These are phyloP conservation scores for Nelumbo lutea DNA, from an alignment of 164 flowering plant species.

Conservation along the genomic window DNA sequence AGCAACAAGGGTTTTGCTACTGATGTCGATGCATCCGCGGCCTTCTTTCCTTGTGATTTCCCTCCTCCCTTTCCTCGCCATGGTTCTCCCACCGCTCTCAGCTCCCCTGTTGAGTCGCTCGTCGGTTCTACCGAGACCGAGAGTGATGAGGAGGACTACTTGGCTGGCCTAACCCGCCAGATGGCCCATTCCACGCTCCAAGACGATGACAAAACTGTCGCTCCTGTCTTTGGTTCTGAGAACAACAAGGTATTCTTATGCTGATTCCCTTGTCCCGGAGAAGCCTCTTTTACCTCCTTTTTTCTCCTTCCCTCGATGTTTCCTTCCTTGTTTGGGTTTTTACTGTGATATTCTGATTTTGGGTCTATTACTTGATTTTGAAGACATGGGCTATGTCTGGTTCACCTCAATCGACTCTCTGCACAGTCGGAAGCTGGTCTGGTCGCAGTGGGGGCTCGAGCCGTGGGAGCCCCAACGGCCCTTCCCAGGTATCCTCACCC, in stretches of 20 bases:
- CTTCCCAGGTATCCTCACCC: constrained; percentile 33
- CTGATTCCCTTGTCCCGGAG: no score
- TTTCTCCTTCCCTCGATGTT: no score
- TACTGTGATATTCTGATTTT: neutral
- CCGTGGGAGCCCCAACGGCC: constrained; percentile 46
- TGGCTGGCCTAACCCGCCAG: constrained; percentile 44
- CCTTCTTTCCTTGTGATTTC: constrained; percentile 41
- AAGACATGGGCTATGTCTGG: constrained; percentile 39
- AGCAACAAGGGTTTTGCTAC: neutral
- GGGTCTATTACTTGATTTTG: neutral
- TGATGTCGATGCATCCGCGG: constrained; percentile 1
- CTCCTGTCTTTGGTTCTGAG: constrained; percentile 12
- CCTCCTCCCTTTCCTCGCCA: constrained; percentile 18
- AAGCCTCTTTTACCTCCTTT: no score
- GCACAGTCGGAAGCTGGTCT: constrained; percentile 36
- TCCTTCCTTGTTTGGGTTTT: no score
- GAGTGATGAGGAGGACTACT: constrained; percentile 33
- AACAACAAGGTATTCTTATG: constrained; percentile 28
- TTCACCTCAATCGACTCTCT: constrained; percentile 71
- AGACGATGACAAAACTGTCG: constrained; percentile 27
- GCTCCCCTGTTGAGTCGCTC: constrained; percentile 28
- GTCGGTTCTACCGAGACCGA: constrained; percentile 29
- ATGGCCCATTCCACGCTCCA: constrained; percentile 46
- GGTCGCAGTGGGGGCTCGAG: constrained; percentile 38
- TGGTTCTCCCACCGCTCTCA: constrained; percentile 31